Base-by-base conservation (phyloP, 129 eudicot species). In the Sambucus nigra region DNA sequence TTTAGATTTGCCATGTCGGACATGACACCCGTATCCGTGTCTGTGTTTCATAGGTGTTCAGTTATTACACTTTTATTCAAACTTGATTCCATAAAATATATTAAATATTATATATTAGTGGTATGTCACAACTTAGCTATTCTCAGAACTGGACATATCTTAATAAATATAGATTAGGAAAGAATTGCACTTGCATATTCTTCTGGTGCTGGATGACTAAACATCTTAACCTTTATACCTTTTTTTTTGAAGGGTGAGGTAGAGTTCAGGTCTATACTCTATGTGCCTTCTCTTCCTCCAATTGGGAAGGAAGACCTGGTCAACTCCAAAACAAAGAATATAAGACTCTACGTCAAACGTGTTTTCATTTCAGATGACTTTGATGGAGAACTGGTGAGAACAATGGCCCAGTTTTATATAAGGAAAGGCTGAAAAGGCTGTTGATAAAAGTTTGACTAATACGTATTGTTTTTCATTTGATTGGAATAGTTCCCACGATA, bases 311-410 rank as follows among this genome's bases (percentile, higher is more conserved):
- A 86, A 61, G 95, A 91, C 60, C 69, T 85, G 12, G 65, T 50
- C 45, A 86, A 91, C 60, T 83, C 94, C 42, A 91, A 91, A 77
- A 86, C 99, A 14, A 91, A 79, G 72, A 91, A 91, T 64, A 91
- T 91, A 57, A 76, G 94, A 75, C 95, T 91, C 1, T 86, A 81
- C 63, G 99, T 91, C 26, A 91, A 91, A 41, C 83, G 99, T 33
- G 91, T 91, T 19, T 91, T 91, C 78, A 91, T 89, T 63, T 89
- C 97, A 29, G 95, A 89, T 28, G 97, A 89, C 73, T 89, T 89
- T 59, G 97, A 89, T 64, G 99, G 95, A 39, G 95, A 91, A 63
- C 42, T 91, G 94, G 99, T 91, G 74, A 86, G 62, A 58, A 11
- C 9, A 10, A 35, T 15, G 13, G 35, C 35, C 8, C 8, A 8